Evolutionary conservation across 23 red algal genomes (phyloP), one percentile per base, ranked within the genome.

Genomic region (Agarophyton chilense): DNA sequence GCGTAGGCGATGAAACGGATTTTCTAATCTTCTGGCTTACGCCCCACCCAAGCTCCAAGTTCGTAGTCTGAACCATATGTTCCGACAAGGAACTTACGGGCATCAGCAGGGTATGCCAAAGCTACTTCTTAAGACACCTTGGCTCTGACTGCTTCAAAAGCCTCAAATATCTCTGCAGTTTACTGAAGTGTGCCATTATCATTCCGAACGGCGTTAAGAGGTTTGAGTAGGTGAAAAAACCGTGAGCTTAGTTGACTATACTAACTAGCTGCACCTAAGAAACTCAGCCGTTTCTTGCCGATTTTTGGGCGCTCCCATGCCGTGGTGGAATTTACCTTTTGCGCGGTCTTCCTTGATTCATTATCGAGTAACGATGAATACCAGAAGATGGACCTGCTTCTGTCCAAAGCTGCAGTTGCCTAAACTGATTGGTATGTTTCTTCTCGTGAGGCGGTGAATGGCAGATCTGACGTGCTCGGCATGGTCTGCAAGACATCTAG

Each of bases 31-130:
- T 81, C 52, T 25, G 1, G 19, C 26, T 57, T 63, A 12, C 52
- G 47, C 63, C 77, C 77, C 10, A 81, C 4, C 77, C 77, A 81
- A 3, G 52, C 77, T 8, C 47, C 77, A 41, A 81, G n/a, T 13
- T 31, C 77, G 31, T 58, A 81, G 14, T 63, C 52, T 22, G 77
- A 81, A 17, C 52, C 77, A 13, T 81, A 52, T 1, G 77, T 63
- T 17, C 47, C 77, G 3, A 58, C 53, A 6, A 81, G 14, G 10
- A 39, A 63, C 52, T 81, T 45, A 14, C 38, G 19, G 0, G 61
- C 52, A 17, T 81, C 77, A 29, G 17, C 33, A 1, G 77, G 34
- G 77, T 81, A 63, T 2, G 77, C 77, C 31, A 81, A 13, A 8
- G 77, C 63, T 19, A 42, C 24, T 9, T 61, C 29, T 28, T 81